Base-by-base conservation (phyloP, 257 asterid genomes). In the Forsythia suspensa region DNA sequence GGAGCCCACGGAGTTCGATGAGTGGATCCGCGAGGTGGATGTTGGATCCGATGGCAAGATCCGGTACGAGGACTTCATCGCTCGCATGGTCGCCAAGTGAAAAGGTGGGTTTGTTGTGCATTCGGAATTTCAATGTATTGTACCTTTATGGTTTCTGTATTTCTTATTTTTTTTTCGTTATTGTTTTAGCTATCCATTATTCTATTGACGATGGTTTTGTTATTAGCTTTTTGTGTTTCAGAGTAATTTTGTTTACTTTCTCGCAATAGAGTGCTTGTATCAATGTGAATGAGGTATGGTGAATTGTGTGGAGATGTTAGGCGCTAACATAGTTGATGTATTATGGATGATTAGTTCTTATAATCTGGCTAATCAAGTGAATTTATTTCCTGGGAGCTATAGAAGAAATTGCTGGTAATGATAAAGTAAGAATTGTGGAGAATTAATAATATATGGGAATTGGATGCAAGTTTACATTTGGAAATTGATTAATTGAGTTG, bases 1-100 rank as follows among this genome's bases (percentile, higher is more conserved):
- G 77, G 97, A 94, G 88, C 95, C 94, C 2, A 91, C 95, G 13
- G 97, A 94, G 87, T 91, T 94, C 67, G 98, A 94, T 55, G 98
- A 94, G 88, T 94, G 98, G 98, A 94, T 94, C 95, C 97, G 98
- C 6, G 98, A 94, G 87, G 97, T 94, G n/a, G 97, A 92, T 87
- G 94, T 90, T 74, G 98, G 97, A 77, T 85, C 98, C 74, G 98
- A 94, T 76, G 98, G 97, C 69, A 94, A 94, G 91, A 92, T 94
- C 87, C 88, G 88, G 46, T 94, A 92, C 76, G 98, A 92, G 91
- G 97, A 90, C 81, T 94, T 94, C 89, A 94, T 94, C 55, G 90
- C 97, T 13, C 86, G 98, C 81, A 92, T 94, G 97, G 98, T 94
- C 48, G 97, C 98, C 48, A 94, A 92, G 86, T 94, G 89, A 86